phyloP scores from a whole-genome alignment of 805 yeast species.

The Danielia reshetovae region DNA sequence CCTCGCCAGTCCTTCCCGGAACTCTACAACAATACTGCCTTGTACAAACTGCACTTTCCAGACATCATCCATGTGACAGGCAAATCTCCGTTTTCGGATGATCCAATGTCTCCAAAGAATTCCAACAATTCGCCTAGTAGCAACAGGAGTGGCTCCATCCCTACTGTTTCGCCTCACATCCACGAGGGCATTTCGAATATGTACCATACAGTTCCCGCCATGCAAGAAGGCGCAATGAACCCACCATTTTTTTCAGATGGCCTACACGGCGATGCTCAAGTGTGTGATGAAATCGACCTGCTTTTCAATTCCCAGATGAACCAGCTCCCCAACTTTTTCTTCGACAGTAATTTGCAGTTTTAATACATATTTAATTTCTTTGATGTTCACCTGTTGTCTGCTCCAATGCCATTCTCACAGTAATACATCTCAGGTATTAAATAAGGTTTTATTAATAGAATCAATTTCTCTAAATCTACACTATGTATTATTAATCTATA shows the following conservation, averaged over 20 bases:
- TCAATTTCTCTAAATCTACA: too few species aligned
- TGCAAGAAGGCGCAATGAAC: neutral
- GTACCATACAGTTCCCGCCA: too few species aligned
- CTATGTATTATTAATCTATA: too few species aligned
- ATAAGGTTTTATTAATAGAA: too few species aligned
- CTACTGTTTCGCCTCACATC: neutral
- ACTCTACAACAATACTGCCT: conserved; percentile 2
- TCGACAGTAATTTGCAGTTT: conserved; percentile 21
- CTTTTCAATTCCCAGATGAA: neutral
- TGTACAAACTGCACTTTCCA: conserved; percentile 2
- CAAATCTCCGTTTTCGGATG: conserved; percentile 8
- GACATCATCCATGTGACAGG: conserved; percentile 3
- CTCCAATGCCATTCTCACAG: too few species aligned
- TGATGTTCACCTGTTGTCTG: too few species aligned
- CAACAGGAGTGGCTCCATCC: neutral
- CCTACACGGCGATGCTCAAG: neutral
- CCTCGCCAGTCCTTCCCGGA: conserved; percentile 17
- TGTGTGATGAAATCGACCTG: neutral
- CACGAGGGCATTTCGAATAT: neutral
- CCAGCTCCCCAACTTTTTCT: conserved; percentile 31
- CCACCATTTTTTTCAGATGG: neutral
- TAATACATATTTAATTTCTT: too few species aligned
- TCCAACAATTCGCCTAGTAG: neutral
- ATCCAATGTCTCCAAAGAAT: too few species aligned
- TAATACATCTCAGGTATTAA: too few species aligned